phyloP scores from a whole-genome alignment of 2,329 filamentous ascomycete genomes.

The Corynespora cassiicola region DNA sequence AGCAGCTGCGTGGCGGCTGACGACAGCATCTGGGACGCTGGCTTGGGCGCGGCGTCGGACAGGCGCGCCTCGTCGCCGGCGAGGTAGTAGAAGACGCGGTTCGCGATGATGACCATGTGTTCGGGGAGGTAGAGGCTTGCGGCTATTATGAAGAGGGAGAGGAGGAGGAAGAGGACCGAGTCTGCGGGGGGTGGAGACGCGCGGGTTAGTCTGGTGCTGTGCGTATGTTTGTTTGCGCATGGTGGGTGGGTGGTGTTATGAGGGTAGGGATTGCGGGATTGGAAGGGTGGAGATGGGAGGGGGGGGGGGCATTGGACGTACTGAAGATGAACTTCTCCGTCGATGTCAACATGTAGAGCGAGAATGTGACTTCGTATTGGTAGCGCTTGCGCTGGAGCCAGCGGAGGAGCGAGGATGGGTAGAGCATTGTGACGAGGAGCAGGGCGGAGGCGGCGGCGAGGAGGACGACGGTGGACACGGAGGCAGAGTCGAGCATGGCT shows the following conservation, averaged over 20 bases:
- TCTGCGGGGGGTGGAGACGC: constrained; percentile 84
- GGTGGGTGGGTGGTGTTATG: constrained; percentile 3
- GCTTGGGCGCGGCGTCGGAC: constrained; percentile 11
- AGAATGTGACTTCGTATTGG: constrained; percentile 97
- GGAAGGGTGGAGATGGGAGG: constrained; percentile 15
- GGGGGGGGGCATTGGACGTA: constrained; percentile 56
- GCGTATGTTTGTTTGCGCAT: not conserved
- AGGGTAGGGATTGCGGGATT: constrained; percentile 4
- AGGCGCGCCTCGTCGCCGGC: constrained; percentile 70
- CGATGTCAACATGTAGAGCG: constrained; percentile 95
- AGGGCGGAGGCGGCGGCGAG: constrained; percentile 46
- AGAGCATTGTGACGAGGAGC: constrained; percentile 52
- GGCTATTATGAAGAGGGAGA: constrained; percentile 85
- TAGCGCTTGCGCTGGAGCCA: constrained; percentile 97
- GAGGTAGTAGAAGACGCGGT: constrained; percentile 93
- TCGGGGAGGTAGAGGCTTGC: constrained; percentile 91
- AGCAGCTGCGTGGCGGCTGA: constrained; percentile 15
- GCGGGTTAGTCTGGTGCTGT: constrained; percentile 9
- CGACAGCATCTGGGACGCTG: constrained; percentile 18
- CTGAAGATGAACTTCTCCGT: constrained; percentile 98
- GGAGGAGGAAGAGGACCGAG: constrained; percentile 88
- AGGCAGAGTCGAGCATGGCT: constrained; percentile 41
- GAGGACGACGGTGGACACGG: constrained; percentile 43
- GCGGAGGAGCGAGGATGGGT: constrained; percentile 67
- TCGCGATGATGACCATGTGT: constrained; percentile 81